A percentile compares a stretch with the other conserved stretches of the same genome.
Conservation (phyloP, 1,284 basidiomycete species). For the Microbotryum lychnidis-dioicae region DNA sequence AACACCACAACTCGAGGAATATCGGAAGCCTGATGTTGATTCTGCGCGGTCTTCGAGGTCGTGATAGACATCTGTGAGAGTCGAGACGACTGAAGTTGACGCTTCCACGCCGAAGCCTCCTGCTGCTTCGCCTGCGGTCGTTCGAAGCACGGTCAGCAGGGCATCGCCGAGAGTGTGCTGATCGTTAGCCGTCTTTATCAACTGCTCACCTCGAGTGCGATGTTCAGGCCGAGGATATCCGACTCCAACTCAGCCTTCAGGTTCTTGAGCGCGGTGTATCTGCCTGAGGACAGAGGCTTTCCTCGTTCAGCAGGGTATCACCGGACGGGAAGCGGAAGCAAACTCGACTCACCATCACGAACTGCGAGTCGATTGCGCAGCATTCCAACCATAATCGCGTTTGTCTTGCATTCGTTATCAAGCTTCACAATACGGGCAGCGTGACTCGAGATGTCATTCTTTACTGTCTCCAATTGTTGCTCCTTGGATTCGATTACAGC, state of each 20-base stretch:
- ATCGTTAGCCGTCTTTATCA: neutral
- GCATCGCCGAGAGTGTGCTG: too few relatives aligned
- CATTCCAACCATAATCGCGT: conserved; percentile 8
- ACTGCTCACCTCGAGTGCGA: conserved; percentile 25
- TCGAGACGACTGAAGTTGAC: conserved; percentile 8
- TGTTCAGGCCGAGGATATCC: conserved; percentile 28
- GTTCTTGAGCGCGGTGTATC: conserved; percentile 24
- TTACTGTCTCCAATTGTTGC: neutral
- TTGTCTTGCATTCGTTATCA: conserved; percentile 10
- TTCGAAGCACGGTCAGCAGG: neutral
- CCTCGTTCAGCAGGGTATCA: neutral
- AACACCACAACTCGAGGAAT: too few relatives aligned
- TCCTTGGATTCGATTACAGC: conserved; percentile 8
- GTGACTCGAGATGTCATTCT: neutral
- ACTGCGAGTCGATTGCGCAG: conserved; percentile 23
- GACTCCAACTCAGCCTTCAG: conserved; percentile 21
- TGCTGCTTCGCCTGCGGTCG: conserved; percentile 24
- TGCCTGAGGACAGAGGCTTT: conserved; percentile 1
- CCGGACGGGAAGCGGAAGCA: neutral
- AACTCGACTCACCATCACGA: conserved; percentile 18
- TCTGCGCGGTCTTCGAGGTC: too few relatives aligned
- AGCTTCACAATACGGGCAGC: neutral
- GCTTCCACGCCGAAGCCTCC: conserved; percentile 26
- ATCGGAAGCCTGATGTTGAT: too few relatives aligned
- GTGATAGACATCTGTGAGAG: too few relatives aligned